Base-by-base conservation (phyloP, 129 eudicot genomes). In the Deinandra increscens region DNA sequence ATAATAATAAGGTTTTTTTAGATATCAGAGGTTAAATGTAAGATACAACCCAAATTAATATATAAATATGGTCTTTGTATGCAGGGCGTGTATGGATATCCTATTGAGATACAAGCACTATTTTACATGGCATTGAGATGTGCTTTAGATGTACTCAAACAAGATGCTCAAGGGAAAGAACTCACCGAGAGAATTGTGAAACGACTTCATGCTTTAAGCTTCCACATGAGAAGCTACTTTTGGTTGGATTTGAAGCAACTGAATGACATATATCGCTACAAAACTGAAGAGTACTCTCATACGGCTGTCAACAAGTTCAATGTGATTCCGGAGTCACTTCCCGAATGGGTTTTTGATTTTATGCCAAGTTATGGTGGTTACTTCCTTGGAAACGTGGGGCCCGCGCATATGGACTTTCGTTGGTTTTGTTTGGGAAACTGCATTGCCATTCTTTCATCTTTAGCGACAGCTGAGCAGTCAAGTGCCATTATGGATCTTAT, bases 371-470 rank as follows among this genome's bases (percentile, higher is more conserved):
- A 68, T 19, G 98, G 98, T 29, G 98, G 98, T 18, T 92, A 92
- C 83, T 92, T 92, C 45, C 68, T 92, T 45, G 98, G 98, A 49
- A 92, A 92, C 60, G 96, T 92, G 42, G 94, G 98, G 36, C 98
- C 98, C 14, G 83, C 98, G 49, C 82, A 92, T 22, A 92, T 92
- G 98, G 98, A 92, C 69, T 86, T 92, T 74, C 95, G 98, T 20
- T 92, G 98, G 98, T 92, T 92, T 79, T 86, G 95, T 79, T 78
- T 92, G 84, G 98, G 96, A 22, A 92, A 92, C 55, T 92, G 98
- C 55, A 58, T 92, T 63, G 98, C 98, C 11, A 92, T 92, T 18
- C 85, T 92, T 58, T 87, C 98, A 14, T 88, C 96, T 72, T 64
- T 92, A 65, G 98, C 98, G 14, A 88, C 98, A 34, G 77, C 84